Base-by-base conservation (phyloP, 2,329 filamentous ascomycete species). In the Achaetomium macrosporum region DNA sequence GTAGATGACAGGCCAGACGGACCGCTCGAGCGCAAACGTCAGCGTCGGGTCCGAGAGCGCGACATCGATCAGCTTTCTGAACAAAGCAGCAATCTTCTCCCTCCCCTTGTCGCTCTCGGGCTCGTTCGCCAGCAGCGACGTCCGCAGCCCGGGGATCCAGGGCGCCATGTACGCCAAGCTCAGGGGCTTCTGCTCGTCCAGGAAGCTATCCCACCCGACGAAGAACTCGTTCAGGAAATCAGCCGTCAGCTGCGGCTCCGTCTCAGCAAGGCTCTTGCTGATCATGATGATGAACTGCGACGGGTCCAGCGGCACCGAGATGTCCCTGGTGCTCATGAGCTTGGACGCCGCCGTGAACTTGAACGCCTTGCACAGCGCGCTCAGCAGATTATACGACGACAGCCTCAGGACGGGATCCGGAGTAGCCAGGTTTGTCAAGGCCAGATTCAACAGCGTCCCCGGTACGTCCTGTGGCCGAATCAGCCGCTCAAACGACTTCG, bases 171-270 rank as follows among this genome's bases (percentile, higher is more conserved):
- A 87, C 6, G 82, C 78, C 30, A 87, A 71, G 59, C 82, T 84
- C 20, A 87, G 64, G 1, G 83, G 81, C 59, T 84, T 82, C 63
- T 87, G 84, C 51, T 85, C 79, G 33, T 84, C 79, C 1, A 81
- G 77, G 60, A 86, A 83, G 61, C 82, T 85, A 59, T 85, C 82
- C 84, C 84, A 87, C 16, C 83, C 82, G 20, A 85, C 81, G 54
- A 87, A 87, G 63, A 87, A 87, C 61, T 87, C 84, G n/a, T 83
- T 85, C 37, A 87, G 63, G 61, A 87, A 87, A 61, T 87, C 84
- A 8, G 76, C 78, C 0, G 84, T 87, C 8, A 87, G 73, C 59
- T 85, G 83, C 19, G 84, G 81, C 61, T 87, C 83, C 17, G 82
- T 76, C 30, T 71, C 68, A 9, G 84, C 83, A 15, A 87, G 70